Conservation (phyloP, 306 rosid genomes). For the Sophora flavescens region DNA sequence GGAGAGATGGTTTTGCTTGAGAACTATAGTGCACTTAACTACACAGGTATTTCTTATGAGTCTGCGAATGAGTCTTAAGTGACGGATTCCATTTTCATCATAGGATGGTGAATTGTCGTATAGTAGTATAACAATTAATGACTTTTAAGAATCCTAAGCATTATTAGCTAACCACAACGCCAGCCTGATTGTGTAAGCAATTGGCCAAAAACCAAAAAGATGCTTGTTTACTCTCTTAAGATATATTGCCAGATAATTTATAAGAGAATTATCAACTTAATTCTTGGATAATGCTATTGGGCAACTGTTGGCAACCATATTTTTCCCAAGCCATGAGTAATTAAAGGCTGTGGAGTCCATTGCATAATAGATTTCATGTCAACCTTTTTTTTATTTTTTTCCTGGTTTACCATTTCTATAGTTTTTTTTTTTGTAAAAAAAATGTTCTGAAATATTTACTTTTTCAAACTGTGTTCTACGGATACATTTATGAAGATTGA, state of each 20-base stretch:
- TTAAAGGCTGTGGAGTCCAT: neutral
- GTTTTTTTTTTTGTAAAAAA: neutral
- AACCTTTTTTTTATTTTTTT: neutral
- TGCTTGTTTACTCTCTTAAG: neutral
- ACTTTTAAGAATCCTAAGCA: neutral
- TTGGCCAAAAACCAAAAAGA: no score
- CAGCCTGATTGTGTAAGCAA: no score
- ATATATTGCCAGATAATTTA: neutral
- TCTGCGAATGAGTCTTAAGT: constrained; percentile 4
- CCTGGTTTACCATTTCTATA: neutral
- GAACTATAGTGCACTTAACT: constrained; percentile 88
- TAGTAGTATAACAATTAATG: neutral
- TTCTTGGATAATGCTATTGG: constrained; percentile 24
- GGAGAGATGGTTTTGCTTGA: constrained; percentile 96
- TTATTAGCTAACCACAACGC: neutral
- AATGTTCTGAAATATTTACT: neutral
- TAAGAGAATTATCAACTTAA: neutral
- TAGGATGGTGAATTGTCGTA: neutral
- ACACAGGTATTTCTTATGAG: constrained; percentile 65
- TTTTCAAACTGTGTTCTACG: neutral
- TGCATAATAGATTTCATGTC: neutral
- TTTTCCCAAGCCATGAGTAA: neutral
- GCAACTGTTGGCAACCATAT: neutral
- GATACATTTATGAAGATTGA: constrained; percentile 8
- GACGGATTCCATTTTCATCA: constrained; percentile 21